These are phyloP conservation scores for Rhodocollybia butyracea DNA, from an alignment of 768 basidiomycete genomes.

Conservation along the genomic window DNA sequence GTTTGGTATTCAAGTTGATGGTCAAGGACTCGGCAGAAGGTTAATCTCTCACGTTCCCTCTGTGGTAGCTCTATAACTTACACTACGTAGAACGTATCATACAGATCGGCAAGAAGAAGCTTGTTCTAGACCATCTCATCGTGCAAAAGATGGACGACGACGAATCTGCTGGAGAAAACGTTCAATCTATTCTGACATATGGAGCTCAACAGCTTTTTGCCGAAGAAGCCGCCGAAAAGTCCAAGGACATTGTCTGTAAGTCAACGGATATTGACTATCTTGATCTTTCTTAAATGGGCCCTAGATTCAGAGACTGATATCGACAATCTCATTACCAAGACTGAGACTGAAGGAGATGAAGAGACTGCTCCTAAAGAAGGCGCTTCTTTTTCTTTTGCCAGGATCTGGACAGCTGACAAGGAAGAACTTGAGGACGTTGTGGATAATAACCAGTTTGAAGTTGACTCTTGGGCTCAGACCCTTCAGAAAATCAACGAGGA, in stretches of 20 bases:
- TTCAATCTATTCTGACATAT: constrained; percentile 87
- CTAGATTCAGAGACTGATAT: constrained; percentile 79
- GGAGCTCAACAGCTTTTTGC: constrained; percentile 87
- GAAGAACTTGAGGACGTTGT: constrained; percentile 65
- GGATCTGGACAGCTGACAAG: constrained; percentile 86
- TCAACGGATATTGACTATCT: constrained; percentile 4
- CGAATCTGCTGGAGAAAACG: constrained; percentile 70
- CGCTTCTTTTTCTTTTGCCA: constrained; percentile 82
- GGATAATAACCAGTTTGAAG: constrained; percentile 51
- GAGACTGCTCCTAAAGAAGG: constrained; percentile 47
- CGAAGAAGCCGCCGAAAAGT: constrained; percentile 51
- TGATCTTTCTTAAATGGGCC: not conserved
- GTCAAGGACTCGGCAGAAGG: constrained; percentile 92
- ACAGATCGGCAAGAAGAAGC: constrained; percentile 92
- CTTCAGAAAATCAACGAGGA: constrained; percentile 50
- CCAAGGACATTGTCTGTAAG: constrained; percentile 71
- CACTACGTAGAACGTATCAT: constrained; percentile 76
- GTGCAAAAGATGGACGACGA: constrained; percentile 94
- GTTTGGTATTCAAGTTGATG: constrained; percentile 95
- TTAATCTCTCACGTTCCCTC: constrained; percentile 18
- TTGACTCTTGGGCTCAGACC: constrained; percentile 81
- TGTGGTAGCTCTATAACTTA: not conserved
- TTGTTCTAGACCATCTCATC: constrained; percentile 91
- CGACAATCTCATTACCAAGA: constrained; percentile 82
- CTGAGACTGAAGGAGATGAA: constrained; percentile 67